A percentile compares a stretch with the other conserved stretches of the same genome.
Evolutionary conservation across 2,329 filamentous ascomycete genomes (phyloP).

Genomic region (Colletotrichum australisinense): DNA sequence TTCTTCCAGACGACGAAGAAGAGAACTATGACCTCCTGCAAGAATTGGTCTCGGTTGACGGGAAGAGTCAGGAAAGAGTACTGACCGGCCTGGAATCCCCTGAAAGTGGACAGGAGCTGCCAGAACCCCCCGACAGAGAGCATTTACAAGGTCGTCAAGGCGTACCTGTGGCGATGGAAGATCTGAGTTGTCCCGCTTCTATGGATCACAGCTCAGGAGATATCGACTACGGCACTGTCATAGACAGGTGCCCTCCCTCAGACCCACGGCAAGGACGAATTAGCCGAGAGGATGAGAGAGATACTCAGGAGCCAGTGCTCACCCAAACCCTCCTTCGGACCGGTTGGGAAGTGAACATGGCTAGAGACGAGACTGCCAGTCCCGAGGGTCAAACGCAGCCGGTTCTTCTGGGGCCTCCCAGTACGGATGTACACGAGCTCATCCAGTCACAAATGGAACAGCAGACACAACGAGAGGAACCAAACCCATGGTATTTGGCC

Average conservation of each 20-base stretch:
- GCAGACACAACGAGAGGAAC: slow-evolving; percentile 9
- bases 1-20: neutral
- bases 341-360: slow-evolving; percentile 26
- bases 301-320: neutral
- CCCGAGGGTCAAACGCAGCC: neutral
- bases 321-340: neutral
- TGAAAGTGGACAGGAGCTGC: neutral
- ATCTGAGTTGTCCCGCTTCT: neutral
- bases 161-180: neutral
- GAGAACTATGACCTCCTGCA: neutral
- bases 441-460: slow-evolving; percentile 7
- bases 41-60: too few relatives aligned
- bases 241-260: neutral
- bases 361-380: slow-evolving; percentile 21
- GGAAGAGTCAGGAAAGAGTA: neutral
- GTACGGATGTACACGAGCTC: neutral
- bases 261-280: neutral
- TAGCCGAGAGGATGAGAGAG: neutral
- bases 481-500: slow-evolving; percentile 34
- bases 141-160: neutral
- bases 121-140: neutral
- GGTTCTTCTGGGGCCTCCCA: neutral
- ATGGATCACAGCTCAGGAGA: neutral
- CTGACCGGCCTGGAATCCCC: neutral
- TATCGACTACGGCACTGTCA: neutral